Conservation (phyloP, 176 grass and related monocot genomes). For the Poa annua region DNA sequence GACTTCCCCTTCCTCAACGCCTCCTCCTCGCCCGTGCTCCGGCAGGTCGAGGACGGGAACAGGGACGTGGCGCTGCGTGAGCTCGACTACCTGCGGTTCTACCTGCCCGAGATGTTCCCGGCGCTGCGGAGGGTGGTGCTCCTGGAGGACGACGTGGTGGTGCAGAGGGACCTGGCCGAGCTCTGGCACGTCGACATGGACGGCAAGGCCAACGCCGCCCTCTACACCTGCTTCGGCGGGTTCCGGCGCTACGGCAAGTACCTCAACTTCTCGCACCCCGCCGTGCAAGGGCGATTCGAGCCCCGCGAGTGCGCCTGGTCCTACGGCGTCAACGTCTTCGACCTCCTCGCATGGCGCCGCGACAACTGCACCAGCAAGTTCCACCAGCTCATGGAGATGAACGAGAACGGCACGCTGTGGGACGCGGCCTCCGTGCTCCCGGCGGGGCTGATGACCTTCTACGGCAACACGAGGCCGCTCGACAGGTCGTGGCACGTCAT, state of each 20-base stretch:
- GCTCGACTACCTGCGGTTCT: slow-evolving; percentile 83
- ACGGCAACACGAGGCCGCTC: slow-evolving; percentile 82
- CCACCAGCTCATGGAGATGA: slow-evolving; percentile 58
- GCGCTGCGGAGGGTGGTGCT: slow-evolving; percentile 66
- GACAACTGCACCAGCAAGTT: slow-evolving; percentile 54
- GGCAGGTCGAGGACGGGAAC: slow-evolving; percentile 65
- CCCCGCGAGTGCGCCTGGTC: slow-evolving; percentile 78
- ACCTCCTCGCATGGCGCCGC: slow-evolving; percentile 52
- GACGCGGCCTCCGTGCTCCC: slow-evolving; percentile 68
- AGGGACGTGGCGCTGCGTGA: slow-evolving; percentile 64
- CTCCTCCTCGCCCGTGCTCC: slow-evolving; percentile 70
- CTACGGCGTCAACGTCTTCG: slow-evolving; percentile 72
- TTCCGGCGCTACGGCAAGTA: slow-evolving; percentile 77
- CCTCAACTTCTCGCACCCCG: slow-evolving; percentile 80
- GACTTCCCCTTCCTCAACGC: slow-evolving; percentile 77
- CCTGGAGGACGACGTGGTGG: slow-evolving; percentile 92
- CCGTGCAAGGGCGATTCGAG: slow-evolving; percentile 54
- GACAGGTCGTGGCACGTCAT: slow-evolving; percentile 96
- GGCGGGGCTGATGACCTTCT: slow-evolving; percentile 82
- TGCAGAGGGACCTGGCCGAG: slow-evolving; percentile 76
- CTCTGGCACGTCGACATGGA: slow-evolving; percentile 77
- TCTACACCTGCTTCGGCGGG: slow-evolving; percentile 86
- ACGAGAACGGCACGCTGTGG: slow-evolving; percentile 85
- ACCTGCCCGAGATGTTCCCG: slow-evolving; percentile 90
- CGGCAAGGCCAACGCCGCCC: slow-evolving; percentile 70